These are phyloP conservation scores for Dioscorea alata DNA, from an alignment of 106 monocot species.

Conservation along the genomic window DNA sequence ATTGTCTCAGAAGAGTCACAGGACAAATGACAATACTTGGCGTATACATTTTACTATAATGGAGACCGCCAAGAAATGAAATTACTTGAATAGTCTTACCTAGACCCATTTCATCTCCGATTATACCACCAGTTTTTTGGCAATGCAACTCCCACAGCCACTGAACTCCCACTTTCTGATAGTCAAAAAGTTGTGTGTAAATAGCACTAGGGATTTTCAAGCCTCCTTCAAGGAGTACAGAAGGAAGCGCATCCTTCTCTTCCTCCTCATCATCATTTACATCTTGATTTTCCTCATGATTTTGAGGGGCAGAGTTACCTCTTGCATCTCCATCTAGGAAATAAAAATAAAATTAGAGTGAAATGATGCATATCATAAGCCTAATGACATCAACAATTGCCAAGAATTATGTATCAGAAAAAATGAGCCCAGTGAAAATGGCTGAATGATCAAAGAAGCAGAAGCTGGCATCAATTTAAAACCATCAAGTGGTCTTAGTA, in stretches of 20 bases:
- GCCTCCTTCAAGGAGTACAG: constrained; percentile 81
- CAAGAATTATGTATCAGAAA: too few relatives aligned
- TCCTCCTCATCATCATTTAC: constrained; percentile 13
- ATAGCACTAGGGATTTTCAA: constrained; percentile 65
- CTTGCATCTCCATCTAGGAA: constrained; percentile 35
- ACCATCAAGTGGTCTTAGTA: too few relatives aligned
- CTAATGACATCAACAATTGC: not conserved
- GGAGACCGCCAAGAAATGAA: constrained; percentile 83
- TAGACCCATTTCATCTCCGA: constrained; percentile 98
- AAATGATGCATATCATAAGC: not conserved
- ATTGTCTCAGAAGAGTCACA: constrained; percentile 82
- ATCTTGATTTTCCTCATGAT: constrained; percentile 35
- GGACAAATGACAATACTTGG: constrained; percentile 93
- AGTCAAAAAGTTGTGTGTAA: constrained; percentile 80
- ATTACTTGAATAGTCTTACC: constrained; percentile 91
- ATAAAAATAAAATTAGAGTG: not conserved
- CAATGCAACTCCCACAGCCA: constrained; percentile 99
- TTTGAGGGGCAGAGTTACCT: constrained; percentile 13
- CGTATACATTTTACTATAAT: constrained; percentile 81
- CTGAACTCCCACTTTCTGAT: constrained; percentile 95
- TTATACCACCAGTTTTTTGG: constrained; percentile 92
- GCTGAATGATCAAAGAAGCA: too few relatives aligned
- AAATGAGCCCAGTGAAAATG: too few relatives aligned
- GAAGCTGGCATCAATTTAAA: too few relatives aligned
- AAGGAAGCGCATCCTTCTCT: constrained; percentile 13